Evolutionary conservation across 1,284 basidiomycete species (phyloP).

Genomic region (Cutaneotrichosporon sp.): DNA sequence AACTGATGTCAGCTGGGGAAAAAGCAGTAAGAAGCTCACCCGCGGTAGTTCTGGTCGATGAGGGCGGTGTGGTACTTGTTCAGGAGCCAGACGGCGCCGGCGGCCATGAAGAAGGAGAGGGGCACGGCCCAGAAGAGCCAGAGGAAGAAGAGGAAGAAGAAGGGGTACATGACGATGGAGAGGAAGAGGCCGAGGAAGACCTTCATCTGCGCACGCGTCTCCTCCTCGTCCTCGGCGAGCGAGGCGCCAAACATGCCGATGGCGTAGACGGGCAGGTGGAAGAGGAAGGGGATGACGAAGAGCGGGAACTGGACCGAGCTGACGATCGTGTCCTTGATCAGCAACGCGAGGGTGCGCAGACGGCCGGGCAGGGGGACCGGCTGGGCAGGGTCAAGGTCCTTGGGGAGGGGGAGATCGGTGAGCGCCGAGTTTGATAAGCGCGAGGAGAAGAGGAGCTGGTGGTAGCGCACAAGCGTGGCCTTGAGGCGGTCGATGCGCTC

Average conservation of each 20-base stretch:
- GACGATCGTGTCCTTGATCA: slow-evolving; percentile 73
- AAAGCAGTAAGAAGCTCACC: slow-evolving; percentile 58
- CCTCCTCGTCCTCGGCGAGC: slow-evolving; percentile 75
- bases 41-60: slow-evolving; percentile 69
- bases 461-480: slow-evolving; percentile 76
- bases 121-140: slow-evolving; percentile 70
- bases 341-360: slow-evolving; percentile 71
- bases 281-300: slow-evolving; percentile 77
- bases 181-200: slow-evolving; percentile 78
- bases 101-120: slow-evolving; percentile 58
- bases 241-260: slow-evolving; percentile 72
- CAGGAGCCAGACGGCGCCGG: slow-evolving; percentile 65
- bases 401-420: slow-evolving; percentile 66
- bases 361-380: slow-evolving; percentile 75
- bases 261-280: slow-evolving; percentile 80
- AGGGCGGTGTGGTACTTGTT: slow-evolving; percentile 67
- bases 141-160: slow-evolving; percentile 78
- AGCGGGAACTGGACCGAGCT: slow-evolving; percentile 75
- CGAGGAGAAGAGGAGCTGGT: slow-evolving; percentile 78
- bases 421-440: slow-evolving; percentile 79
- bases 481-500: slow-evolving; percentile 64
- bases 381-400: slow-evolving; percentile 72
- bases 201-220: slow-evolving; percentile 91
- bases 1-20: slow-evolving; percentile 29
- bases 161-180: slow-evolving; percentile 73